Conservation (phyloP, 352 stramenopile genomes). For the Phytophthora palmivora region DNA sequence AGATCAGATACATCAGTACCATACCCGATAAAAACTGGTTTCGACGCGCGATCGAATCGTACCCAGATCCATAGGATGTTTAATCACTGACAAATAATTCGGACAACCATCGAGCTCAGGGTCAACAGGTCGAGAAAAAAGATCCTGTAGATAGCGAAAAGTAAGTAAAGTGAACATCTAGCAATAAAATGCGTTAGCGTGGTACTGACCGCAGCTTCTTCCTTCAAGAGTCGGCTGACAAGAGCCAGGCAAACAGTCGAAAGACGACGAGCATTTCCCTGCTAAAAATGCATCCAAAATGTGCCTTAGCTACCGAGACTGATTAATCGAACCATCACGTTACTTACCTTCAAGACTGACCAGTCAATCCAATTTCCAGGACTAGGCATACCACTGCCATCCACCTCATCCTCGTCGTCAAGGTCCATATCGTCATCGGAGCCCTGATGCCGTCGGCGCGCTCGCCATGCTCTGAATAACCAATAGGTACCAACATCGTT, state of each 20-base stretch:
- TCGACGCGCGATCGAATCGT: slow-evolving; percentile 77
- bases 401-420: slow-evolving; percentile 43
- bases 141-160: slow-evolving; percentile 48
- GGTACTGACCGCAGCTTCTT: slow-evolving; percentile 70
- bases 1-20: background rate
- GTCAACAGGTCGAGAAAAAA: slow-evolving; percentile 88
- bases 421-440: slow-evolving; percentile 58
- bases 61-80: slow-evolving; percentile 87
- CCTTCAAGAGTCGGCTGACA: slow-evolving; percentile 71
- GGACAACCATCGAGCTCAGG: slow-evolving; percentile 83
- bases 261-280: slow-evolving; percentile 45
- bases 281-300: slow-evolving; percentile 1
- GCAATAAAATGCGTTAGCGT: background rate
- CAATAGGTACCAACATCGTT: background rate
- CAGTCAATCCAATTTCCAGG: slow-evolving; percentile 78
- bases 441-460: slow-evolving; percentile 58
- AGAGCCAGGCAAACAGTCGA: slow-evolving; percentile 66
- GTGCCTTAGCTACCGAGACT: background rate
- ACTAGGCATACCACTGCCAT: slow-evolving; percentile 13
- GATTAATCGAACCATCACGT: background rate
- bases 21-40: slow-evolving; percentile 72
- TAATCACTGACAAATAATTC: slow-evolving; percentile 85
- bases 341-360: slow-evolving; percentile 55
- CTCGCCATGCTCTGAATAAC: slow-evolving; percentile 64
- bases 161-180: too few relatives aligned